Evolutionary conservation across 2,329 filamentous ascomycete genomes (phyloP).

Genomic region (Hypoxylon sp.): DNA sequence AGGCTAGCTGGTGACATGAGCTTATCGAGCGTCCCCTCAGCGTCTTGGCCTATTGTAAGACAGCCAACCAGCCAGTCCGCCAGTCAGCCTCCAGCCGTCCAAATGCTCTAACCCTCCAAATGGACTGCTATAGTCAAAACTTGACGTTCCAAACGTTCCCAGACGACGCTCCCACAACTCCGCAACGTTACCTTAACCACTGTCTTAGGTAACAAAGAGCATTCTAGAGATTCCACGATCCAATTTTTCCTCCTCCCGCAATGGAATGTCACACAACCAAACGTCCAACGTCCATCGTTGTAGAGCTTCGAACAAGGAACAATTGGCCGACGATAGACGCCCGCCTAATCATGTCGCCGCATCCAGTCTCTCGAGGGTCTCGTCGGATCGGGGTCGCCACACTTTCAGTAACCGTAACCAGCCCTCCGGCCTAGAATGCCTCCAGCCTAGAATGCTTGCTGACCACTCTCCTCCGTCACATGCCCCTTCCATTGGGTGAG

Average conservation of each 20-base stretch:
- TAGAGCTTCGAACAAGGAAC: slow-evolving; percentile 11
- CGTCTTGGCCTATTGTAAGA: too few species aligned
- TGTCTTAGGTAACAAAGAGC: slow-evolving; percentile 14
- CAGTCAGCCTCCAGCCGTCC: background rate
- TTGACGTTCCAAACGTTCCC: background rate
- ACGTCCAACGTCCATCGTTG: slow-evolving; percentile 15
- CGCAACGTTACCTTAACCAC: slow-evolving; percentile 45
- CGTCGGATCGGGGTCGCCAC: slow-evolving; percentile 26
- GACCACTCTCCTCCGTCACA: slow-evolving; percentile 43
- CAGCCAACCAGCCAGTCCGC: too few species aligned
- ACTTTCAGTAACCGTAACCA: slow-evolving; percentile 31
- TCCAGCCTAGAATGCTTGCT: slow-evolving; percentile 30
- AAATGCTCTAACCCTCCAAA: slow-evolving; percentile 5
- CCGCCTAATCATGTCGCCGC: background rate
- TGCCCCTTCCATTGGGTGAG: slow-evolving; percentile 39
- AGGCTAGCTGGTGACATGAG: background rate
- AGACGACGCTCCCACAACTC: slow-evolving; percentile 17
- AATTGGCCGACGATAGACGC: slow-evolving; percentile 22
- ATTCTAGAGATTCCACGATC: slow-evolving; percentile 18
- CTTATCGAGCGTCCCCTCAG: slow-evolving; percentile 15
- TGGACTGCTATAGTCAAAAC: too few species aligned
- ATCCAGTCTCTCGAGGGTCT: slow-evolving; percentile 16
- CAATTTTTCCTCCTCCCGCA: slow-evolving; percentile 17
- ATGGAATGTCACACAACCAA: slow-evolving; percentile 34
- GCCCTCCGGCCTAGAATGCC: slow-evolving; percentile 19